Percentiles rank a stretch among this genome's conserved stretches.
Evolutionary conservation across 805 yeast species (phyloP).

Genomic region (Saccharomycopsis olivae): DNA sequence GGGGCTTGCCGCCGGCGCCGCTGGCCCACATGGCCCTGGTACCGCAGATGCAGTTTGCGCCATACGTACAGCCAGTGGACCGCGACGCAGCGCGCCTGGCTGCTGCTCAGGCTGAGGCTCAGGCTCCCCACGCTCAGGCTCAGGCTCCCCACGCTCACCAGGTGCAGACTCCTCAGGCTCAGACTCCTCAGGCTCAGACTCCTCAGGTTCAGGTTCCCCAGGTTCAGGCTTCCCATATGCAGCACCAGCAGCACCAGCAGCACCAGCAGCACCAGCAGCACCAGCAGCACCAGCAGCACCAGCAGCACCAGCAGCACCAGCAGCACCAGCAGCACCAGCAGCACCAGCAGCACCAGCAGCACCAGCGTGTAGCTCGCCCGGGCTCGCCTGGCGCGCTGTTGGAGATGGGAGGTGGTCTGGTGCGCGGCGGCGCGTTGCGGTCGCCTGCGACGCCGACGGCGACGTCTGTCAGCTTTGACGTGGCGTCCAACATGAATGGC

Average conservation of each 20-base stretch:
- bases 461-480: not conserved
- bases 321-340: constrained; percentile 1
- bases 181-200: no score
- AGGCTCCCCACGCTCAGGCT: no score
- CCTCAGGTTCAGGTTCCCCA: not conserved
- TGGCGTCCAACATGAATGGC: no score
- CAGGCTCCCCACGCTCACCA: no score
- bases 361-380: not conserved
- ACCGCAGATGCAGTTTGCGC: no score
- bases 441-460: not conserved
- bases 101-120: no score
- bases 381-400: not conserved
- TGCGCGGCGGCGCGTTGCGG: not conserved
- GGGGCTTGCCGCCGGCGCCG: no score
- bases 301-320: not conserved
- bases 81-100: no score
- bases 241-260: not conserved
- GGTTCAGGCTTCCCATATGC: not conserved
- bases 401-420: not conserved
- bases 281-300: not conserved
- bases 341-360: not conserved
- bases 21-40: no score
- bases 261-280: not conserved
- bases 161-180: no score
- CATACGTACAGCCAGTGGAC: no score